Conservation (phyloP, 805 yeast species). For the Saturnispora serradocipensis region DNA sequence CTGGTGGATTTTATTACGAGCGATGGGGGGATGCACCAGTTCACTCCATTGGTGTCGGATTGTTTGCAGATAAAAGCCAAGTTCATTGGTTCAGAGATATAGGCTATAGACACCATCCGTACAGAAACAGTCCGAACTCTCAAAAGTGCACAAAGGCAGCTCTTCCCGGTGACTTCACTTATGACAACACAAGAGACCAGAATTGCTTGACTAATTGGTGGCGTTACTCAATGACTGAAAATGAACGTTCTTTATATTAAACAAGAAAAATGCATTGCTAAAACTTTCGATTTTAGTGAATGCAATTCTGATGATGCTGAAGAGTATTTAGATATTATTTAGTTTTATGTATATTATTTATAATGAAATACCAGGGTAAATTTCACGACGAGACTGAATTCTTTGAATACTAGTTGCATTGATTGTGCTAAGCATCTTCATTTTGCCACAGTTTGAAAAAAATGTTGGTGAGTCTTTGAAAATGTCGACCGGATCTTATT, state of each 20-base stretch:
- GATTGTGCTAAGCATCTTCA: background rate
- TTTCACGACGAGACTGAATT: background rate
- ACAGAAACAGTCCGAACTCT: constrained; percentile 62
- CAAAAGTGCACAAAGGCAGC: constrained; percentile 39
- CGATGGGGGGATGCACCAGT: constrained; percentile 95
- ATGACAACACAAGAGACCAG: constrained; percentile 47
- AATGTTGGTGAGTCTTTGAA: background rate
- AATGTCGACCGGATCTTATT: background rate
- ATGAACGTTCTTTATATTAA: constrained; percentile 19
- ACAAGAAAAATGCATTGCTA: background rate
- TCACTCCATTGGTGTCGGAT: constrained; percentile 62
- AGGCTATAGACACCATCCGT: constrained; percentile 71
- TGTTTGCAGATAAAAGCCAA: constrained; percentile 58
- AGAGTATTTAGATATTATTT: background rate
- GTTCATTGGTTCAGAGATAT: constrained; percentile 86
- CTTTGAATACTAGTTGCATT: background rate
- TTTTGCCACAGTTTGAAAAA: background rate
- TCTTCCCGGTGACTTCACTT: constrained; percentile 45
- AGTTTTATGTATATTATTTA: background rate
- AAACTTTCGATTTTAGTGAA: too few species aligned
- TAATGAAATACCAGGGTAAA: background rate
- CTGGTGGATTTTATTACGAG: constrained; percentile 83
- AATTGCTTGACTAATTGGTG: constrained; percentile 75
- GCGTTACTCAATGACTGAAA: constrained; percentile 30
- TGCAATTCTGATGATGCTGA: too few species aligned